These are phyloP conservation scores for Leavenworthia alabamica DNA, from an alignment of 345 rosid genomes.

Conservation along the genomic window DNA sequence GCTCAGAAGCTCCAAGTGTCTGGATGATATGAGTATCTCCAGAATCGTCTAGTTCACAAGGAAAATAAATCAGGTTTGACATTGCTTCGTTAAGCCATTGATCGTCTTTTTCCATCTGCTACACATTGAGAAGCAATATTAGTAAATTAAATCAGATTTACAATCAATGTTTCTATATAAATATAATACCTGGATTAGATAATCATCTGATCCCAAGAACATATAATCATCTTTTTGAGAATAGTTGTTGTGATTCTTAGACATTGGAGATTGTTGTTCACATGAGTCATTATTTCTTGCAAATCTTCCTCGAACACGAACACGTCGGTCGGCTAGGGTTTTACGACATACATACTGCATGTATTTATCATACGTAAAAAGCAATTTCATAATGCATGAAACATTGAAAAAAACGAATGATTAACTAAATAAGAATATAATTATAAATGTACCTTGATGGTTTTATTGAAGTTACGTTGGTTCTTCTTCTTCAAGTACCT, in stretches of 20 bases:
- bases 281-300: slow-evolving; percentile 68
- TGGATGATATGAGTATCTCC: slow-evolving; percentile 26
- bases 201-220: slow-evolving; percentile 29
- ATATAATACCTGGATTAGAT: slow-evolving; percentile 37
- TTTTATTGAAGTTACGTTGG: slow-evolving; percentile 86
- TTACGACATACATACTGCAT: slow-evolving; percentile 85
- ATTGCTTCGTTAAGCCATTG: slow-evolving; percentile 80
- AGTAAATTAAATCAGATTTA: neutral
- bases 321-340: slow-evolving; percentile 85
- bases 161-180: no score
- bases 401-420: neutral
- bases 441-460: slow-evolving; percentile 60
- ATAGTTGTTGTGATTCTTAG: slow-evolving; percentile 34
- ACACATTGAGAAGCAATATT: neutral
- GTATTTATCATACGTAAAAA: neutral
- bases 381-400: neutral
- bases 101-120: slow-evolving; percentile 57
- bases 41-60: slow-evolving; percentile 30
- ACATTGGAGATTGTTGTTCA: slow-evolving; percentile 45
- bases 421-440: neutral
- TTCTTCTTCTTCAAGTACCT: slow-evolving; percentile 85
- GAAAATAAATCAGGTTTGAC: slow-evolving; percentile 58
- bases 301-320: slow-evolving; percentile 84
- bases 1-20: slow-evolving; percentile 32
- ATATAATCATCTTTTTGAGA: slow-evolving; percentile 37